Evolutionary conservation across 208 protist species (phyloP).

Genomic region (Leishmania amazonensis): DNA sequence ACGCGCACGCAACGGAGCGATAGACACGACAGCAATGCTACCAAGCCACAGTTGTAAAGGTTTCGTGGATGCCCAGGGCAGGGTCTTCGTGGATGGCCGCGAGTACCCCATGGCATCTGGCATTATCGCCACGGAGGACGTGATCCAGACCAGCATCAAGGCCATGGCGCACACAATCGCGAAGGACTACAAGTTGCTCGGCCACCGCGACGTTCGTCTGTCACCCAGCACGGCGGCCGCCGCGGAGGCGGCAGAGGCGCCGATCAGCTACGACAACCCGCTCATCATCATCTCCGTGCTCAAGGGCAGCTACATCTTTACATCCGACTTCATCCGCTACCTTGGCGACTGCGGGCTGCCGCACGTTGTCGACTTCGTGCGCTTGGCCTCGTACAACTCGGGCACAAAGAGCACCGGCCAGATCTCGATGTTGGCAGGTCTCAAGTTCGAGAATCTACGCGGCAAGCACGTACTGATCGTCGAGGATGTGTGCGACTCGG

Average conservation of each 20-base stretch:
- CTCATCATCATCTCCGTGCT: conserved; percentile 89
- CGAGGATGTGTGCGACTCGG: conserved; percentile 90
- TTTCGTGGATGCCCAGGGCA: conserved; percentile 41
- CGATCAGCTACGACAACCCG: conserved; percentile 79
- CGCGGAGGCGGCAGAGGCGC: conserved; percentile 25
- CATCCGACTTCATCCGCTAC: conserved; percentile 86
- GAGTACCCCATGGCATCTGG: conserved; percentile 78
- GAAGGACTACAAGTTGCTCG: conserved; percentile 60
- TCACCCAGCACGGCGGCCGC: neutral
- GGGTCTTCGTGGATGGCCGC: conserved; percentile 70
- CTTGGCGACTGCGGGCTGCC: conserved; percentile 69
- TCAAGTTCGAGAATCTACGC: conserved; percentile 59
- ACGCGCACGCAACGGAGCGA: neutral
- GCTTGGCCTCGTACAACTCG: conserved; percentile 73
- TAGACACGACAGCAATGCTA: conserved; percentile 12
- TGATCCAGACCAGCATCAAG: conserved; percentile 64
- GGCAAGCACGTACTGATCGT: conserved; percentile 90
- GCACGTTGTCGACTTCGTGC: conserved; percentile 87
- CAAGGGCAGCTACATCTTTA: conserved; percentile 93
- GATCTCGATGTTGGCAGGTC: conserved; percentile 56
- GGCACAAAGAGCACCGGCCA: conserved; percentile 65
- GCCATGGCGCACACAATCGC: conserved; percentile 60
- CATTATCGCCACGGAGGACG: conserved; percentile 72
- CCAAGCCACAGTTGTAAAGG: conserved; percentile 29
- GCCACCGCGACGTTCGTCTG: conserved; percentile 47